A percentile compares a stretch with the other conserved stretches of the same genome.
Conservation (phyloP, 1,284 basidiomycete species). For the Leucoagaricus sp. region DNA sequence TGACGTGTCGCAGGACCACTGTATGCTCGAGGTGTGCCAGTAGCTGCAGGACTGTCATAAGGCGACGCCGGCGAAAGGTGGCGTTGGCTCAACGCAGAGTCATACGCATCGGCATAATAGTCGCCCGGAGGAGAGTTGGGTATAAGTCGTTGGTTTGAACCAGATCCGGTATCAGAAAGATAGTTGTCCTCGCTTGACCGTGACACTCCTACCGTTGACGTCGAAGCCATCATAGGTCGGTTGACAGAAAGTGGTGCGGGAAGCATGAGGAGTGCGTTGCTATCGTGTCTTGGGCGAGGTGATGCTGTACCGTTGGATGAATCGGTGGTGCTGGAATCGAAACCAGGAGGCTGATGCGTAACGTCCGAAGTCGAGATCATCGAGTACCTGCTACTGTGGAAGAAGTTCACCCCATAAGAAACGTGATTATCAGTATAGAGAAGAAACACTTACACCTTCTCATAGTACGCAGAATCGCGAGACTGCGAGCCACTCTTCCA, state of each 20-base stretch:
- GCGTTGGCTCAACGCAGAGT: constrained; percentile 32
- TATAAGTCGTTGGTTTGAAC: constrained; percentile 61
- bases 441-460: constrained; percentile 59
- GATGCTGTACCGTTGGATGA: constrained; percentile 41
- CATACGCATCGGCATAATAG: constrained; percentile 42
- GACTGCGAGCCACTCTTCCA: constrained; percentile 89
- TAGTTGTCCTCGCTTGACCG: constrained; percentile 70
- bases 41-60: constrained; percentile 24
- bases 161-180: constrained; percentile 51
- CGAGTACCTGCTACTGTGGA: constrained; percentile 64
- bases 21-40: constrained; percentile 8
- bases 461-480: constrained; percentile 75
- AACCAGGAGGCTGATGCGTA: constrained; percentile 54
- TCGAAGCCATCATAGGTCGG: constrained; percentile 49
- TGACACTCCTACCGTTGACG: constrained; percentile 57
- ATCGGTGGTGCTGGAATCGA: constrained; percentile 67
- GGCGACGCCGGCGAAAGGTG: constrained; percentile 31
- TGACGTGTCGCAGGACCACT: constrained; percentile 22
- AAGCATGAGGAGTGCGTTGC: constrained; percentile 66
- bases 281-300: constrained; percentile 58
- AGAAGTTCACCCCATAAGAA: constrained; percentile 17
- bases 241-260: constrained; percentile 67
- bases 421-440: constrained; percentile 12
- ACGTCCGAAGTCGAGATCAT: constrained; percentile 72
- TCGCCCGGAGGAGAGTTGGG: constrained; percentile 49